Conservation (phyloP, 352 stramenopile genomes). For the Phytophthora quininea region DNA sequence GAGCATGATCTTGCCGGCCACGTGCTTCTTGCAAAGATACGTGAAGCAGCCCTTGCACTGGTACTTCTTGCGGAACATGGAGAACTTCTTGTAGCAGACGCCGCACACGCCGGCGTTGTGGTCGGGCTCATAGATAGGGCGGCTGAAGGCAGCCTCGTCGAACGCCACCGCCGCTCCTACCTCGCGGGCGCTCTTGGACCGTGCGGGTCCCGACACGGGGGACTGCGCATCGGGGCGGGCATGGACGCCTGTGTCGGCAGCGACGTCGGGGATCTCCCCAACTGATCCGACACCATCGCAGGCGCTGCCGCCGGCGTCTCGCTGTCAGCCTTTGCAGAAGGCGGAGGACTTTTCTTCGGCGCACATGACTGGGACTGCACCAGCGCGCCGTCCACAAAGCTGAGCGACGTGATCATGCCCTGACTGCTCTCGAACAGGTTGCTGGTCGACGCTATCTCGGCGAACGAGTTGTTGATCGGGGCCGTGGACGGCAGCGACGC, state of each 20-base stretch:
- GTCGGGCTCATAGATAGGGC: conserved; percentile 48
- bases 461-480: conserved; percentile 37
- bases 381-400: conserved; percentile 43
- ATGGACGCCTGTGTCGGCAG: conserved; percentile 25
- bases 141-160: conserved; percentile 35
- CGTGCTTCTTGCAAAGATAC: conserved; percentile 81
- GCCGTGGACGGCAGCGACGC: conserved; percentile 34
- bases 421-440: conserved; percentile 43
- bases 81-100: conserved; percentile 89
- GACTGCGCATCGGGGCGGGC: conserved; percentile 4
- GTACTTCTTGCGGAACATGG: conserved; percentile 88
- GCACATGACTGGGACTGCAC: conserved; percentile 42
- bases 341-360: conserved; percentile 24
- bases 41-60: conserved; percentile 84
- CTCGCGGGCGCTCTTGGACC: conserved; percentile 32
- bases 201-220: conserved; percentile 18
- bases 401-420: conserved; percentile 50
- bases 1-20: conserved; percentile 73
- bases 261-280: conserved; percentile 5
- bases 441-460: conserved; percentile 31
- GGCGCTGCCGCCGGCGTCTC: conserved; percentile 2
- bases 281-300: conserved; percentile 27
- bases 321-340: conserved; percentile 23
- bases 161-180: conserved; percentile 7
- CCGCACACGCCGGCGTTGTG: conserved; percentile 71